Base-by-base conservation (phyloP, 148 eudicot genomes). In the Rhododendron griersonianum region DNA sequence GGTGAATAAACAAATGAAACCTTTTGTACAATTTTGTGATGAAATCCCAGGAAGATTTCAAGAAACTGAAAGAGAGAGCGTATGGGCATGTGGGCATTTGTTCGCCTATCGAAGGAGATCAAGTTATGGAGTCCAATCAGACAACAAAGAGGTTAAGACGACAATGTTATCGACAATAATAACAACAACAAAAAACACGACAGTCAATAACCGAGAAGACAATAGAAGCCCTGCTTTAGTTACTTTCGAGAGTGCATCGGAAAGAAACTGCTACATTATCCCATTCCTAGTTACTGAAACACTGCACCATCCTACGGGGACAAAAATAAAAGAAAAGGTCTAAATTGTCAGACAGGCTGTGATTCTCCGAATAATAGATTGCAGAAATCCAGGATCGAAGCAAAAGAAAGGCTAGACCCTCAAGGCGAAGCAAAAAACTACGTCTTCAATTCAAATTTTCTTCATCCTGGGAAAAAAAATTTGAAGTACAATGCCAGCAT, bases 371-470 rank as follows among this genome's bases (percentile, higher is more conserved):
- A 33, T 48, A 39, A 71, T 39, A 15, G 11, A 28, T 47, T 48
- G 41, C 25, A 47, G 18, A 71, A 48, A 41, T 18, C 51, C 79
- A 73, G 63, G 79, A 84, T 18, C 30, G 25, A 35, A 84, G 85
- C 55, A 39, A 82, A 25, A 63, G 51, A 82, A 63, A 63, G 51
- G 84, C 73, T 81, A 3, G 25, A 55, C 25, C 84, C 84, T 4
- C 8, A 5, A 30, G 19, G 44, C 18, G 11, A 19, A 41, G 67
- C 65, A 74, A 21, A 47, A 39, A 51, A 71, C 8, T 25, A 47
- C 25, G 10, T n/a, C 48, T 84, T 84, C 86, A 84, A 35, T 74
- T 51, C 67, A 84, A 51, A 35, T 28, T 69, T 69, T 2, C 75
- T 69, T 69, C 75, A 69, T 28, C 75, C 75, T 69, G 75, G 37